These are phyloP conservation scores for Aspergillus floridensis DNA, from an alignment of 2,329 filamentous ascomycete species.

Conservation along the genomic window DNA sequence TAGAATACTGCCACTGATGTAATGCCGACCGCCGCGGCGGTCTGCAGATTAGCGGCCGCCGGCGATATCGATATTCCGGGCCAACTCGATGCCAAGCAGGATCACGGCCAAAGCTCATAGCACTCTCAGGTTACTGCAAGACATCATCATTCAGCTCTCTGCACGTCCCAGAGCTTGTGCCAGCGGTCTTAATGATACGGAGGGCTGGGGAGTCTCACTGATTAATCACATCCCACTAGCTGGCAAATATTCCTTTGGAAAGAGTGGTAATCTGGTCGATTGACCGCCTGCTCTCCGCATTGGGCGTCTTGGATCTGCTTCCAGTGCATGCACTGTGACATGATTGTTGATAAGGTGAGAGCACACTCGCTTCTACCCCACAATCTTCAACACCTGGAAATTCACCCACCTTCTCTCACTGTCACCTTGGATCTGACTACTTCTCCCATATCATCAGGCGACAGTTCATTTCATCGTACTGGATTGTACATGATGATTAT, in stretches of 20 bases:
- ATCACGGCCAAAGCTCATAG: slow-evolving; percentile 9
- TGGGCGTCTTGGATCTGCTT: slow-evolving; percentile 17
- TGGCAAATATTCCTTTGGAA: neutral
- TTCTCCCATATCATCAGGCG: neutral
- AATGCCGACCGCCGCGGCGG: neutral
- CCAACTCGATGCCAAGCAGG: slow-evolving; percentile 8
- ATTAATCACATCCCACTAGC: neutral
- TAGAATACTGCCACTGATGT: neutral
- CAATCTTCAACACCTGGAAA: neutral
- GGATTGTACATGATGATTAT: slow-evolving; percentile 31
- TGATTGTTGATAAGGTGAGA: slow-evolving; percentile 20
- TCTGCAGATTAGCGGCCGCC: neutral
- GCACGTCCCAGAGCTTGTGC: neutral
- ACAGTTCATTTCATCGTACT: neutral
- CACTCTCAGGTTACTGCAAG: neutral
- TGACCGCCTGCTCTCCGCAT: slow-evolving; percentile 14
- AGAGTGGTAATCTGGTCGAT: neutral
- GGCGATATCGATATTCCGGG: slow-evolving; percentile 5
- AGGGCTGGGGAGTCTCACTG: neutral
- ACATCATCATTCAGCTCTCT: slow-evolving; percentile 2
- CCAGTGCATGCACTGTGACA: slow-evolving; percentile 16
- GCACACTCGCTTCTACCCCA: slow-evolving; percentile 1
- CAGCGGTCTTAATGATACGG: neutral
- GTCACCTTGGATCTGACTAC: neutral
- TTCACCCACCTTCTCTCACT: neutral